Conservation (phyloP, 495 filamentous ascomycete species). For the Penicillium pulvis region DNA sequence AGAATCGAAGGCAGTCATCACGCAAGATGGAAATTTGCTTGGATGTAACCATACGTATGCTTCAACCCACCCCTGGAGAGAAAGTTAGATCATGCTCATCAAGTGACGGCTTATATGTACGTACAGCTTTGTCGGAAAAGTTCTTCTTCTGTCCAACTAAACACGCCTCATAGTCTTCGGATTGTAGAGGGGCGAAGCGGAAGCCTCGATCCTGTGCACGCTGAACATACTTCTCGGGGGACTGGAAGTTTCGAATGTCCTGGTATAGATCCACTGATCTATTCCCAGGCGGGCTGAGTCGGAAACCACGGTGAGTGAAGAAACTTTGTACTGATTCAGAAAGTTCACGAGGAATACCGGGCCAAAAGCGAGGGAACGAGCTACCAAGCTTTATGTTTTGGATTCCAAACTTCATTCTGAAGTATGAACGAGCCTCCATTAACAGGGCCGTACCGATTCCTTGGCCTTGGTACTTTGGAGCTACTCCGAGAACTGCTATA, state of each 20-base stretch:
- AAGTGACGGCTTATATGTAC: conserved; percentile 6
- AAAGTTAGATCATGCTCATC: conserved; percentile 4
- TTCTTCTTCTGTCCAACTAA: conserved; percentile 47
- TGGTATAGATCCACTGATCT: conserved; percentile 47
- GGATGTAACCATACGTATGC: conserved; percentile 46
- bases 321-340: conserved; percentile 39
- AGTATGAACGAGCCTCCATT: conserved; percentile 31
- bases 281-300: conserved; percentile 27
- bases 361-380: conserved; percentile 52
- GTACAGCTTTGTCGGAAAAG: conserved; percentile 43
- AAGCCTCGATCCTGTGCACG: conserved; percentile 37
- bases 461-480: conserved; percentile 37
- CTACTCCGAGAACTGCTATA: conserved; percentile 46
- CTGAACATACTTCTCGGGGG: conserved; percentile 38
- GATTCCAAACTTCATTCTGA: conserved; percentile 27
- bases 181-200: conserved; percentile 42
- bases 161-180: conserved; percentile 45
- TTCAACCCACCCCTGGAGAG: conserved; percentile 47
- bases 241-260: conserved; percentile 40
- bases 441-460: conserved; percentile 50
- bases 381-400: conserved; percentile 42
- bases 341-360: conserved; percentile 46
- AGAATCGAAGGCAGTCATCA: conserved; percentile 49
- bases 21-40: conserved; percentile 39
- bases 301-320: conserved; percentile 49